Evolutionary conservation across 345 rosid genomes (phyloP), one percentile per base, ranked within the genome.

Genomic region (Eucalyptus victrix): DNA sequence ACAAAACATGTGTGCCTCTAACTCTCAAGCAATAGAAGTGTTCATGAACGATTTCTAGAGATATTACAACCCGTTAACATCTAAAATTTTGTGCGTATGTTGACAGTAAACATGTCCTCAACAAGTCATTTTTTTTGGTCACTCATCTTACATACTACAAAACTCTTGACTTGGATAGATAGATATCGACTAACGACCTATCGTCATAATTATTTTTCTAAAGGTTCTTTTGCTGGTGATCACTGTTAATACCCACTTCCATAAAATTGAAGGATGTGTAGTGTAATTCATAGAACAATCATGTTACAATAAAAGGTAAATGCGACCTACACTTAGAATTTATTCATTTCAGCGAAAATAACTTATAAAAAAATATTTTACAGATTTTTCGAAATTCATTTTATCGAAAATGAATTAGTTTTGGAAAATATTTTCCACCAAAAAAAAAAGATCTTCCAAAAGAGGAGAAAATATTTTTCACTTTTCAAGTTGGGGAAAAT

Each of bases 351-450:
- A 1, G 24, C 0, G 5, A 53, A 53, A 53, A 53, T 19, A 53
- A 53, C 24, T 53, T 53, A 53, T 4, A 19, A 53, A 53, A 18
- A 18, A 53, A 18, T 17, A 53, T 53, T 53, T 53, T 53, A 53
- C 10, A 53, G 0, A 53, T 53, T 53, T 19, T 53, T 19, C 4
- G 10, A 1, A 7, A 53, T 53, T 53, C 0, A 1, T 53, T 53
- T 53, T 0, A 53, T 51, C 0, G 0, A 19, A 53, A 18, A 53
- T 53, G 56, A 53, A 53, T 19, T 53, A 19, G 24, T 53, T 53
- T 53, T 53, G 10, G 10, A 53, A 53, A 53, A 21, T 53, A 53
- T 53, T 53, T 53, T 53, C 2, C 10, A 53, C 5, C 5, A 53
- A 53, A 1, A 53, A 53, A 53, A 53, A 53, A 53, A 53, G 2